Base-by-base conservation (phyloP, 805 yeast species). In the Cyberlindnera maclurae region DNA sequence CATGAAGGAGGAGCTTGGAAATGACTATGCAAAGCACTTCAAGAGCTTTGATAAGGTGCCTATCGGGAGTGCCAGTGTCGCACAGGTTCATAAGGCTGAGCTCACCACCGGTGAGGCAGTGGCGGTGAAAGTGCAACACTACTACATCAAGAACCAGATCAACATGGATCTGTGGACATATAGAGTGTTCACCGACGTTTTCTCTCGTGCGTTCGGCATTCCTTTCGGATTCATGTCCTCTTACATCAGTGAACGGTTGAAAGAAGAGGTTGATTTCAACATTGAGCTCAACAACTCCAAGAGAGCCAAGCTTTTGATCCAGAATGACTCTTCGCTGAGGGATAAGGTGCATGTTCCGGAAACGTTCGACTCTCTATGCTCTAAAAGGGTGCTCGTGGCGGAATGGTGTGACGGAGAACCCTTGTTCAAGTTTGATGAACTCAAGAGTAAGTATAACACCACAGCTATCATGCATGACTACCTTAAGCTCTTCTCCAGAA, bases 401-500 rank as follows among this genome's bases (percentile, higher is more conserved):
- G 93, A 84, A 57, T 84, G 89, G 88, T 78, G 83, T 34, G 83
- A 83, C 28, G 93, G 89, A 18, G 71, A 73, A 13, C 58, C 81
- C 0, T 58, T 84, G 41, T 60, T 70, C n/a, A 64, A 70, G 41
- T 66, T 65, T 37, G 60, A 67, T 16, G 61, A 55, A 22, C 57
- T 83, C 16, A 50, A 61, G 26, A 60, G 60, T 10, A 52, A 57
- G 11, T 68, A 60, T 45, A 58, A 72, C 45, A 49, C 70, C 15
- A 46, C 57, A 12, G 45, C 50, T 9, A 56, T 74, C 18, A 67
- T 75, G 75, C 55, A 62, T 12, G 72, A 67, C 38, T 75, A 74
- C 39, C 52, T 74, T 20, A 59, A 60, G 16, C 62, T 73, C 8
- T 74, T 74, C 41, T 73, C 77, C 5, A 66, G 68, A 45, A 82